Conservation (phyloP, 768 basidiomycete genomes). For the Kwoniella europaea region DNA sequence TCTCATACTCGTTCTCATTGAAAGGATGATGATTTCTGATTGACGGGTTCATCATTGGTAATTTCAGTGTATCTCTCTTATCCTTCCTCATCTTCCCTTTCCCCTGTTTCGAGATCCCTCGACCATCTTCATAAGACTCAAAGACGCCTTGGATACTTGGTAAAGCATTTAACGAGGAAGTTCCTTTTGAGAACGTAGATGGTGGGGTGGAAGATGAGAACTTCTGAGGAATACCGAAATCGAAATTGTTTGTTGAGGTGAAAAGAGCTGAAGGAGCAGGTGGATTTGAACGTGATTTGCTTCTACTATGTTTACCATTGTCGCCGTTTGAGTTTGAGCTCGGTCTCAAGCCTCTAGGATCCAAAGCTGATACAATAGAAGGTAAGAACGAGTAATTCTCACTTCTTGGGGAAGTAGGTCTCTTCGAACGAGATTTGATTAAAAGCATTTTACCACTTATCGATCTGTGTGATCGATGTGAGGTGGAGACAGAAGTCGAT, state of each 20-base stretch:
- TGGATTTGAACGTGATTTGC: constrained; percentile 2
- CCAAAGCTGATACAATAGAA: constrained; percentile 7
- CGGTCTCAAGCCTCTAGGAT: constrained; percentile 2
- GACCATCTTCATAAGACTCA: constrained; percentile 1
- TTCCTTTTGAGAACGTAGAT: constrained; percentile 9
- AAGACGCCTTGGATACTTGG: constrained; percentile 23
- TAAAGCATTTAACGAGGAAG: constrained; percentile 5
- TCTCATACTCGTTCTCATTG: neutral
- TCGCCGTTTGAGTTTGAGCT: neutral
- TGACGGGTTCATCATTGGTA: constrained; percentile 21
- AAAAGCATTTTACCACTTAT: constrained; percentile 12
- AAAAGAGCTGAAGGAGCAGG: neutral
- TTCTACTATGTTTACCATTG: neutral
- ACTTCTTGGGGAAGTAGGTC: constrained; percentile 10
- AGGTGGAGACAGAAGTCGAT: neutral
- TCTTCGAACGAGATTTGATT: constrained; percentile 17
- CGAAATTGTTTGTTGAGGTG: neutral
- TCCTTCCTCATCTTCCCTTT: neutral
- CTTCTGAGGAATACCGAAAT: neutral
- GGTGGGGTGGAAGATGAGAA: constrained; percentile 19
- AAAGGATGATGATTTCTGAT: neutral
- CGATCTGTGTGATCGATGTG: neutral
- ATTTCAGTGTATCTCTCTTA: constrained; percentile 16
- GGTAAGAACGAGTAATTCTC: constrained; percentile 2
- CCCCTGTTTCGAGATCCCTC: neutral